These are phyloP conservation scores for Termitomyces eurrhizus DNA, from an alignment of 768 basidiomycete species.

Conservation along the genomic window DNA sequence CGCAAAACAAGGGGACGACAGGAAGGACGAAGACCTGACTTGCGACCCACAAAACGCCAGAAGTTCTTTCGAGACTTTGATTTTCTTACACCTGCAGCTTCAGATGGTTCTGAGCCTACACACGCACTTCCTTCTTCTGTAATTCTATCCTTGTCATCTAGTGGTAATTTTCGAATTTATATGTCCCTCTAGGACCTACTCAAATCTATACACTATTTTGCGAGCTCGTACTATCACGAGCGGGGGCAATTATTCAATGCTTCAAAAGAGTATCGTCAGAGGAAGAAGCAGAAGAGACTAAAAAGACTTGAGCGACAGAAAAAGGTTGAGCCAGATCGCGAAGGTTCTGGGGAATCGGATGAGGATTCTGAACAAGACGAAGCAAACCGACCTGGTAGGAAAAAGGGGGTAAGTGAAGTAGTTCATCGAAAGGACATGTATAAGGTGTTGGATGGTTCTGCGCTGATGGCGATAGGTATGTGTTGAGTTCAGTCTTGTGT, in stretches of 20 bases:
- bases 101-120: constrained; percentile 5
- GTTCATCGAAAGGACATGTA: constrained; percentile 60
- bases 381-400: constrained; percentile 8
- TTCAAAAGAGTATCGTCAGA: constrained; percentile 41
- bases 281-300: constrained; percentile 30
- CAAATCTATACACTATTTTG: constrained; percentile 45
- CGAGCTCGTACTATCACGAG: constrained; percentile 54
- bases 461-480: constrained; percentile 66
- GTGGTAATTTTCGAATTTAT: constrained; percentile 7
- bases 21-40: constrained; percentile 18
- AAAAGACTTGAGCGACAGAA: constrained; percentile 15
- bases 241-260: constrained; percentile 55
- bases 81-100: constrained; percentile 41
- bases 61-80: constrained; percentile 48
- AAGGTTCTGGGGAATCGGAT: constrained; percentile 9
- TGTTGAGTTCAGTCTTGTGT: not conserved
- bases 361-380: constrained; percentile 9
- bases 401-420: constrained; percentile 17
- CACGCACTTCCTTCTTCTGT: constrained; percentile 49
- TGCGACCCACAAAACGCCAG: constrained; percentile 33
- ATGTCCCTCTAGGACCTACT: constrained; percentile 38
- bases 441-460: constrained; percentile 67
- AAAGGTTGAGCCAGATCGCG: constrained; percentile 13
- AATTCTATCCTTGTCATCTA: constrained; percentile 17
- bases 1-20: constrained; percentile 8